Evolutionary conservation across 2,329 filamentous ascomycete genomes (phyloP), one percentile per base, ranked within the genome.

Genomic region (Diaporthe sp.): DNA sequence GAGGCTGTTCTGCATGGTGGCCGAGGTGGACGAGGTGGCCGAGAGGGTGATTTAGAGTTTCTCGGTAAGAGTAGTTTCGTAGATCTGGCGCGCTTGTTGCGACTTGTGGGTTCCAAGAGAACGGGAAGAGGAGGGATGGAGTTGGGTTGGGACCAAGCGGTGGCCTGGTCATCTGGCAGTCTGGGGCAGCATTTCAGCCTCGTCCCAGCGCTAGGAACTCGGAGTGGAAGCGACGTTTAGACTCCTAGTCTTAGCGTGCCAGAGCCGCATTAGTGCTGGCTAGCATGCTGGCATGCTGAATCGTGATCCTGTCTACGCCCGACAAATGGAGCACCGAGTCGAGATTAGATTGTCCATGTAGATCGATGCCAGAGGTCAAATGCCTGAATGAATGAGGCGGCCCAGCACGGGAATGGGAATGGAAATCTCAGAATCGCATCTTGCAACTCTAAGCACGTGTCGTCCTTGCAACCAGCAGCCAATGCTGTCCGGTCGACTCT

Each of bases 11-110:
- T 28, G 46, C 37, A 53, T 25, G 51, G 58, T 31, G 58, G 70
- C 15, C 39, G 67, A 42, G 31, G 13, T 58, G 28, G 51, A 37
- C 58, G 59, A 44, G 39, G 61, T 65, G 61, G 61, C 12, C 61
- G 28, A 34, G 58, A 72, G 71, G 55, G 73, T 75, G 72, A 71
- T 71, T 77, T 77, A 77, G 37, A 77, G 75, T 77, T 77, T 77
- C 73, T 77, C 75, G 75, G 75, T 70, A 77, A 75, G 75, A 55
- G 58, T 77, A 77, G 75, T 72, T 75, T 73, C 44, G 75, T 75
- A 77, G 75, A 77, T 77, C 75, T 77, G 73, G 74, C 75, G 73
- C 49, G 72, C 49, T 72, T 73, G 73, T 73, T 55, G 49, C n/a
- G 22, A 42, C 65, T 55, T 69, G 65, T 69, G 65, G 73, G 69